These are phyloP conservation scores for Fusarium phyllophilum DNA, from an alignment of 2,329 filamentous ascomycete species.

Conservation along the genomic window DNA sequence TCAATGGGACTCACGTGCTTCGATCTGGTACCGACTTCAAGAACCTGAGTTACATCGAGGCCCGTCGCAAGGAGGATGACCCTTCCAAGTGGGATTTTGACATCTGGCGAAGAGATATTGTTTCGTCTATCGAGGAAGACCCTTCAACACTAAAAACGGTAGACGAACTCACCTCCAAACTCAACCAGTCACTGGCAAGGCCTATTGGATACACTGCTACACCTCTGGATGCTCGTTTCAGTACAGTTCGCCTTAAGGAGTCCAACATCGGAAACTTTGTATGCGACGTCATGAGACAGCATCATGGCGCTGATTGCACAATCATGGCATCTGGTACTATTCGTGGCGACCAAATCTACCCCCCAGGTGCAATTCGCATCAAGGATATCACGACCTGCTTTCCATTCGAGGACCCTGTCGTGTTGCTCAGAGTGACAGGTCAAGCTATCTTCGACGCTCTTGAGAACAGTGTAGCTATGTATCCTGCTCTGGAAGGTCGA, in stretches of 20 bases:
- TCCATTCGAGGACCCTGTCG: conserved; percentile 90
- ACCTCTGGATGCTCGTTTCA: conserved; percentile 87
- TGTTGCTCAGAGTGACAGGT: conserved; percentile 78
- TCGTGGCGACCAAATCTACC: conserved; percentile 87
- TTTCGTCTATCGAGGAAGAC: conserved; percentile 74
- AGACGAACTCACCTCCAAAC: conserved; percentile 73
- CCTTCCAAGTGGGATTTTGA: conserved; percentile 77
- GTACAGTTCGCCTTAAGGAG: conserved; percentile 79
- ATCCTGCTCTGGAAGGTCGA: conserved; percentile 84
- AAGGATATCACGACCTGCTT: conserved; percentile 91
- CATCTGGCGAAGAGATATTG: conserved; percentile 79
- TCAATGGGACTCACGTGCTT: conserved; percentile 86
- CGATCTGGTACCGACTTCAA: conserved; percentile 92
- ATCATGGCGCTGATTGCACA: conserved; percentile 83
- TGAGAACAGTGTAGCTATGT: conserved; percentile 83
- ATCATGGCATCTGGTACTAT: conserved; percentile 90
- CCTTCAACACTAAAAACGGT: conserved; percentile 69
- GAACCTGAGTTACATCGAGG: conserved; percentile 89
- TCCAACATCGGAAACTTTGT: conserved; percentile 92
- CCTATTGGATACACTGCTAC: conserved; percentile 84
- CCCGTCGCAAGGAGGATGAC: conserved; percentile 63
- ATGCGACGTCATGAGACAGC: conserved; percentile 87
- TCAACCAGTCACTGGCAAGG: conserved; percentile 82
- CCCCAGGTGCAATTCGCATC: conserved; percentile 78
- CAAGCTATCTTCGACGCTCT: conserved; percentile 80